Evolutionary conservation across 805 yeast genomes (phyloP).

Genomic region (Torulaspora delbrueckii): DNA sequence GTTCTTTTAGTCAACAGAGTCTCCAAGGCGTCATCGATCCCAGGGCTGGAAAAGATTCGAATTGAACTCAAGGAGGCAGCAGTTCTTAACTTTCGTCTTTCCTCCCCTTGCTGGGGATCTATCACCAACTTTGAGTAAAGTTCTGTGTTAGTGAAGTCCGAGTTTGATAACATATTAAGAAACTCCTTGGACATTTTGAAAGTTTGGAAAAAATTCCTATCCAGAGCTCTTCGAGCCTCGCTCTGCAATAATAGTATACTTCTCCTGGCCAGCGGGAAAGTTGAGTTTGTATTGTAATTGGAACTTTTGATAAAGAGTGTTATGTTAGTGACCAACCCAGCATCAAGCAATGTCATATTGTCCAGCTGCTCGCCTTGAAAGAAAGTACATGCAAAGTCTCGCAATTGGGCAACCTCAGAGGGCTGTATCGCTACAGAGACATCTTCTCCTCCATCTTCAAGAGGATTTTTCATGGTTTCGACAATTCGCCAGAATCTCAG

Average conservation of each 20-base stretch:
- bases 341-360: slow-evolving; percentile 22
- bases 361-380: slow-evolving; percentile 17
- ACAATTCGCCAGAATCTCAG: slow-evolving; percentile 65
- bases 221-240: slow-evolving; percentile 47
- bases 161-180: slow-evolving; percentile 47
- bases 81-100: not conserved
- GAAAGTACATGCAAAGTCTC: slow-evolving; percentile 17
- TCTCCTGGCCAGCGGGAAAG: slow-evolving; percentile 46
- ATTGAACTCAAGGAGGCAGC: slow-evolving; percentile 8
- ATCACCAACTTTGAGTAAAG: slow-evolving; percentile 22
- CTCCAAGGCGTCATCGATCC: slow-evolving; percentile 34
- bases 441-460: slow-evolving; percentile 43
- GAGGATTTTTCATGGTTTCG: slow-evolving; percentile 65
- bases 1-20: slow-evolving; percentile 29
- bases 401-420: slow-evolving; percentile 29
- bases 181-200: slow-evolving; percentile 59
- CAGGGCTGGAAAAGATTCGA: slow-evolving; percentile 23
- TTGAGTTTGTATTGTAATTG: slow-evolving; percentile 17
- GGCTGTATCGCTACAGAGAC: slow-evolving; percentile 21
- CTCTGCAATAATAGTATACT: slow-evolving; percentile 57
- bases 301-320: slow-evolving; percentile 12
- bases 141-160: slow-evolving; percentile 33
- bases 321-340: slow-evolving; percentile 18
- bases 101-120: not conserved
- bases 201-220: slow-evolving; percentile 46